Conservation (phyloP, 176 grass and related monocot genomes). For the Oryza meyeriana region DNA sequence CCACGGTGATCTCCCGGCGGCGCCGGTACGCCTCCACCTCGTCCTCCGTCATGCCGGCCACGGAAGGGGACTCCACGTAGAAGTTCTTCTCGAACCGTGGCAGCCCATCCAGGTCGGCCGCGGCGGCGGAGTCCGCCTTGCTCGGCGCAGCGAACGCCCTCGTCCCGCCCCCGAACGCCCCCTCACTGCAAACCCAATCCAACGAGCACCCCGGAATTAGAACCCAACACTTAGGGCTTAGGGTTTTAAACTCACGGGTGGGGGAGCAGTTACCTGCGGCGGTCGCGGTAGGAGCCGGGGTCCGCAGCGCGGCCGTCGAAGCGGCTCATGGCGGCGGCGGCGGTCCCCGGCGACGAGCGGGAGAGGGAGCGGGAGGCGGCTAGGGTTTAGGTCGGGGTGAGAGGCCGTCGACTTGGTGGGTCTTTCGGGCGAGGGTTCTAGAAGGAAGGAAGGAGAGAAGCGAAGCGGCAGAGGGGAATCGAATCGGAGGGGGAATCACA, state of each 20-base stretch:
- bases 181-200: slow-evolving; percentile 49
- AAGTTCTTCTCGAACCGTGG: slow-evolving; percentile 96
- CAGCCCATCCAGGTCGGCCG: slow-evolving; percentile 77
- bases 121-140: slow-evolving; percentile 40
- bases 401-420: neutral
- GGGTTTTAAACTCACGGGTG: neutral
- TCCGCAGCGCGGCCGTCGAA: slow-evolving; percentile 81
- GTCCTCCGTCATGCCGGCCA: slow-evolving; percentile 64
- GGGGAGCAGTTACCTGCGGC: slow-evolving; percentile 47
- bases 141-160: slow-evolving; percentile 57
- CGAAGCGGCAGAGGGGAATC: neutral
- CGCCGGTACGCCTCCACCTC: slow-evolving; percentile 84
- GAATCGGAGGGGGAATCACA: neutral
- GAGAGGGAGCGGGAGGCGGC: neutral
- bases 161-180: slow-evolving; percentile 55
- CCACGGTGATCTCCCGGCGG: slow-evolving; percentile 77
- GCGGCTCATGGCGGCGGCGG: slow-evolving; percentile 64
- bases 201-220: neutral
- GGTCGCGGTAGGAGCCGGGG: slow-evolving; percentile 79
- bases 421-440: neutral
- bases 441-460: neutral
- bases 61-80: slow-evolving; percentile 75
- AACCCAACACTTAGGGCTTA: slow-evolving; percentile 1
- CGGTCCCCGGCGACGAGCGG: slow-evolving; percentile 10
- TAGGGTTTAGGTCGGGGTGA: slow-evolving; percentile 20